phyloP scores from a whole-genome alignment of 2,329 filamentous ascomycete genomes.

The Graphiopsis chlorocephala region DNA sequence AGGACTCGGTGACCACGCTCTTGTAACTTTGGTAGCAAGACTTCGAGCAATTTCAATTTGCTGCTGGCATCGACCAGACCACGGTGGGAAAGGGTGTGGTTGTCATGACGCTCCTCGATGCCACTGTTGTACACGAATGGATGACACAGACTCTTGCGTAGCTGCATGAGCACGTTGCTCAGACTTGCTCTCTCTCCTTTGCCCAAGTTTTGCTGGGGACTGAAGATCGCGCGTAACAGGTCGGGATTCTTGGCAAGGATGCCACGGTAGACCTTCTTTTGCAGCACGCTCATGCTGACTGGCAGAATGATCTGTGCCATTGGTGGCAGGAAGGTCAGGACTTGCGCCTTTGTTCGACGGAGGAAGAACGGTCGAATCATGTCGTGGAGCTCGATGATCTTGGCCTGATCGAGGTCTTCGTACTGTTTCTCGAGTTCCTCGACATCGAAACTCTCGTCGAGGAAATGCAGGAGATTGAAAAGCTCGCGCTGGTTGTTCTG shows the following conservation, averaged over 20 bases:
- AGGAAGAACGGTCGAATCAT: slow-evolving; percentile 73
- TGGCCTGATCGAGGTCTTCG: slow-evolving; percentile 75
- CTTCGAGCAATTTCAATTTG: slow-evolving; percentile 78
- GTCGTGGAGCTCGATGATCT: slow-evolving; percentile 74
- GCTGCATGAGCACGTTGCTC: slow-evolving; percentile 93
- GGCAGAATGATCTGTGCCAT: slow-evolving; percentile 95
- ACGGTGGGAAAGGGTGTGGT: slow-evolving; percentile 62
- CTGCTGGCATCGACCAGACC: slow-evolving; percentile 89
- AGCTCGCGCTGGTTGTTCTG: slow-evolving; percentile 95
- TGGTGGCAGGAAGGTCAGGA: slow-evolving; percentile 85
- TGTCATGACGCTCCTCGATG: slow-evolving; percentile 77
- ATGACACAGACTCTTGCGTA: slow-evolving; percentile 91
- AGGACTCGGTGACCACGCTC: slow-evolving; percentile 85
- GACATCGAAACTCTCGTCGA: slow-evolving; percentile 71
- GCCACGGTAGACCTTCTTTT: slow-evolving; percentile 91
- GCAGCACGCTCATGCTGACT: slow-evolving; percentile 89
- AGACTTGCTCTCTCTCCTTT: slow-evolving; percentile 73
- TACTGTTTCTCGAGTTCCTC: slow-evolving; percentile 72
- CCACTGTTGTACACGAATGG: slow-evolving; percentile 90
- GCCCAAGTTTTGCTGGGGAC: slow-evolving; percentile 54
- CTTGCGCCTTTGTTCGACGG: slow-evolving; percentile 82
- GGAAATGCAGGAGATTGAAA: slow-evolving; percentile 94
- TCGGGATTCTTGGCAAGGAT: slow-evolving; percentile 89
- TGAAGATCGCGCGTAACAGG: slow-evolving; percentile 83
- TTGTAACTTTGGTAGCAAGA: slow-evolving; percentile 83